These are phyloP conservation scores for Cyclocybe aegerita DNA, from an alignment of 768 basidiomycete genomes.

Conservation along the genomic window DNA sequence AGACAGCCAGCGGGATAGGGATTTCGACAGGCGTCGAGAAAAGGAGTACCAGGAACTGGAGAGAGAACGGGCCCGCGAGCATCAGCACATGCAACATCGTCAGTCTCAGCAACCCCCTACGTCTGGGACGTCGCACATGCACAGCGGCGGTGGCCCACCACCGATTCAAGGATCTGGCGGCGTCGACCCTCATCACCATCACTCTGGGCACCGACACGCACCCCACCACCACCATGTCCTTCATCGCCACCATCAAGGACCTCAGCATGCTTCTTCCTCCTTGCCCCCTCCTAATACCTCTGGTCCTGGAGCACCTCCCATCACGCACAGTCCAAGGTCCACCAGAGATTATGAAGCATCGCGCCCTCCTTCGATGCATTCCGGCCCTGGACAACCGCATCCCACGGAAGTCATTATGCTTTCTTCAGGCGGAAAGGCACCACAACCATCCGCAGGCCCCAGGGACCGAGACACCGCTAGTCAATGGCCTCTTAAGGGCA, in stretches of 20 bases:
- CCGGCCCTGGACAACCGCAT: slow-evolving; percentile 32
- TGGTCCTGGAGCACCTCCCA: slow-evolving; percentile 15
- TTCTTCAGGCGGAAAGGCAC: slow-evolving; percentile 31
- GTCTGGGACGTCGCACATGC: slow-evolving; percentile 12
- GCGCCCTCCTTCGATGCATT: slow-evolving; percentile 27
- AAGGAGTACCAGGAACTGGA: slow-evolving; percentile 26
- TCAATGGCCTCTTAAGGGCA: slow-evolving; percentile 18
- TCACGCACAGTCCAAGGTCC: slow-evolving; percentile 24
- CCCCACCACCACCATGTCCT: slow-evolving; percentile 51
- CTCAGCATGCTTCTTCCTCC: slow-evolving; percentile 30
- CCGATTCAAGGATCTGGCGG: slow-evolving; percentile 21
- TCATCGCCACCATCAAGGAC: slow-evolving; percentile 36
- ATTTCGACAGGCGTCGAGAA: slow-evolving; percentile 26
- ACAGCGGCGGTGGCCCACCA: slow-evolving; percentile 16
- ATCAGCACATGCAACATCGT: slow-evolving; percentile 33
- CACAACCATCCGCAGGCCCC: slow-evolving; percentile 25
- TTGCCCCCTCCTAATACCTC: slow-evolving; percentile 29
- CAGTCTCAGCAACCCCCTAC: slow-evolving; percentile 34
- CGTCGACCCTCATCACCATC: slow-evolving; percentile 32
- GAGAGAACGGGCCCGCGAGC: slow-evolving; percentile 26
- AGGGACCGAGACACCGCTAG: slow-evolving; percentile 32
- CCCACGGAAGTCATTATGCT: slow-evolving; percentile 55
- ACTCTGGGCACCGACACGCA: slow-evolving; percentile 50
- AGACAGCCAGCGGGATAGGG: slow-evolving; percentile 23
- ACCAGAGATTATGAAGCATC: slow-evolving; percentile 31